Base-by-base conservation (phyloP, 441 rosid species). In the Syzygium syzygioides region DNA sequence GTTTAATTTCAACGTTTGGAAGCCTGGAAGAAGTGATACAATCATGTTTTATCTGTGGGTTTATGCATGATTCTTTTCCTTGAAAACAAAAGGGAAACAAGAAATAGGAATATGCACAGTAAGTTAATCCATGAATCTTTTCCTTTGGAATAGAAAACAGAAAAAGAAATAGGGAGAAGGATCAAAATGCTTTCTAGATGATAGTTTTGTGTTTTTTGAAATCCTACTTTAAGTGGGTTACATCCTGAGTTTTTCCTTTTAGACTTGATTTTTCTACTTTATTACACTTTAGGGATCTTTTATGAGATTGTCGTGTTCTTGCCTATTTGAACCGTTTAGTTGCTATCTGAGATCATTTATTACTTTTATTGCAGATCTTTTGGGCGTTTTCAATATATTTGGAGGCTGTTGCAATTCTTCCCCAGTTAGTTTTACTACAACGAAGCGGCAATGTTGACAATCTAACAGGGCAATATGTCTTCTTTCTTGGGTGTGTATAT, bases 391-490 rank as follows among this genome's bases (percentile, higher is more conserved):
- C 99, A 20, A 94, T 97, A 52, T 97, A 97, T 94, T 92, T 97
- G 96, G 99, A 97, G 94, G 98, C 99, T 54, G 93, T 97, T 90
- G 99, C 99, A 23, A 97, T 97, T 88, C 97, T 97, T 94, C 99
- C 99, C 53, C 99, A 96, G 93, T 88, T 97, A 91, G 97, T 97
- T 89, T 90, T 97, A 92, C 96, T 97, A 57, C 99, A 96, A 90
- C 88, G 98, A 92, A 96, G 99, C 86, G 97, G 99, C 83, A 97
- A 97, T 91, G 99, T 97, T 88, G 99, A 97, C 93, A 97, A 97
- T 91, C 92, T 96, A 92, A 95, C 99, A 4, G 99, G 99, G 88
- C 99, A 97, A 94, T 97, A 97, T 93, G 99, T 97, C 86, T 91
- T 97, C 93, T 94, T 97, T 90, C 96, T 97, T 71, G 99, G 99